These are phyloP conservation scores for Neofusicoccum ribis DNA, from an alignment of 2,329 filamentous ascomycete genomes.

Conservation along the genomic window DNA sequence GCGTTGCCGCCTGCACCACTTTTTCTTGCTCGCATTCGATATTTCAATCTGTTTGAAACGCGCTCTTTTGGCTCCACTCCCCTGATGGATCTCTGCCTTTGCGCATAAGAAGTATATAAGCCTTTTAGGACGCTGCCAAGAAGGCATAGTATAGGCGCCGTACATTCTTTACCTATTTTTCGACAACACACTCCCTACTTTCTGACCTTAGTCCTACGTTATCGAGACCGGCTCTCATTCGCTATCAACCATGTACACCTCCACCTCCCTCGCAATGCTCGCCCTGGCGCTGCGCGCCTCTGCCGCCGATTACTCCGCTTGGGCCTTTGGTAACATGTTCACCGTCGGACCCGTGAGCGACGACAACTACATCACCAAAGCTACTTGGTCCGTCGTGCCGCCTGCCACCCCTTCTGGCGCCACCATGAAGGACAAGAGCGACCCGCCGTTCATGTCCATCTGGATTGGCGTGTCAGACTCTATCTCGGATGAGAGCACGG, in stretches of 20 bases:
- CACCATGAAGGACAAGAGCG: background rate
- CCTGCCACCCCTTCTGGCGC: background rate
- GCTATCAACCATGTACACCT: background rate
- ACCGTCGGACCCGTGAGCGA: constrained; percentile 3
- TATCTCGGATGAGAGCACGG: background rate
- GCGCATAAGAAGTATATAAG: too few species aligned
- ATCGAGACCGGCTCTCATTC: too few species aligned
- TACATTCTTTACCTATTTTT: too few species aligned
- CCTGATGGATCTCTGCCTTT: too few species aligned
- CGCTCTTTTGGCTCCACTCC: too few species aligned
- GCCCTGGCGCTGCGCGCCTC: background rate
- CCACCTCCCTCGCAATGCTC: background rate
- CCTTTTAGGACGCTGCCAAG: too few species aligned
- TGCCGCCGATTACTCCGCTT: constrained; percentile 8
- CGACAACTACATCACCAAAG: constrained; percentile 16
- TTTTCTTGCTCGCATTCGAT: too few species aligned
- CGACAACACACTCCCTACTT: too few species aligned
- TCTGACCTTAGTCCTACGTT: too few species aligned
- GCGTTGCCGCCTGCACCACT: too few species aligned
- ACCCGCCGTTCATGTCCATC: background rate
- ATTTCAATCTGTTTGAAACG: too few species aligned
- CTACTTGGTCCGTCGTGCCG: constrained; percentile 12
- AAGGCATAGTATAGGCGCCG: too few species aligned
- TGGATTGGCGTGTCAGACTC: constrained; percentile 18
- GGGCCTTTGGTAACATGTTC: constrained; percentile 21